Evolutionary conservation across 2,329 filamentous ascomycete genomes (phyloP), one percentile per base, ranked within the genome.

Genomic region (Grosmannia huntii): DNA sequence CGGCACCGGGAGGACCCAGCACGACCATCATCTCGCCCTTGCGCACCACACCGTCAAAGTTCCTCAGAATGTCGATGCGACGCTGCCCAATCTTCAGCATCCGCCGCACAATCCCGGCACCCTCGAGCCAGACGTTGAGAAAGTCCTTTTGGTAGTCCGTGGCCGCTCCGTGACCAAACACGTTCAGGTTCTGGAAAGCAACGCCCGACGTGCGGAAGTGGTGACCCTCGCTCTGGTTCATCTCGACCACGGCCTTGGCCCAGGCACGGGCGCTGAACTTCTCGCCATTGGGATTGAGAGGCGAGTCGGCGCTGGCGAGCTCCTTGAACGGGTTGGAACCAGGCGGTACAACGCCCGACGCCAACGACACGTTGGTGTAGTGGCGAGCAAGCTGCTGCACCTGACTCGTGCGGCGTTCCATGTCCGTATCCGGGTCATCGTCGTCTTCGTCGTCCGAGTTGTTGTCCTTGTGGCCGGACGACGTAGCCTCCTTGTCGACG

Each of bases 11-110:
- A 58, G 85, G 86, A 19, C 86, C 86, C 38, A 90, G 76, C 2
- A 89, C 86, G 19, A 89, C 83, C 31, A 89, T 71, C 84, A 90
- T 87, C 74, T 90, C 86, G 50, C 86, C 86, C 61, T 80, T 81
- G 66, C 81, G 76, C 1, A 89, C 82, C 0, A 89, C 67, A 28
- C 86, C 86, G 62, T 89, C 84, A 59, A 87, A 83, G 64, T 81
- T 73, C 62, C 77, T 80, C 60, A 89, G 70, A 64, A 89, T 89
- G 65, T 89, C 82, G 62, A 87, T 83, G 63, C 81, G 80, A 53
- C 73, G 76, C 64, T 76, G 72, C 48, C 76, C 76, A 62, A 77
- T 64, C 4, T 80, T 80, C 33, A 86, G 66, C 1, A 83, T 61
- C 62, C 77, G 71, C 57, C 76, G 75, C 1, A 71, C 66, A n/a